Percentiles rank a stretch among this genome's conserved stretches.
Evolutionary conservation across 805 yeast genomes (phyloP).

Genomic region (Geotrichum ghanense): DNA sequence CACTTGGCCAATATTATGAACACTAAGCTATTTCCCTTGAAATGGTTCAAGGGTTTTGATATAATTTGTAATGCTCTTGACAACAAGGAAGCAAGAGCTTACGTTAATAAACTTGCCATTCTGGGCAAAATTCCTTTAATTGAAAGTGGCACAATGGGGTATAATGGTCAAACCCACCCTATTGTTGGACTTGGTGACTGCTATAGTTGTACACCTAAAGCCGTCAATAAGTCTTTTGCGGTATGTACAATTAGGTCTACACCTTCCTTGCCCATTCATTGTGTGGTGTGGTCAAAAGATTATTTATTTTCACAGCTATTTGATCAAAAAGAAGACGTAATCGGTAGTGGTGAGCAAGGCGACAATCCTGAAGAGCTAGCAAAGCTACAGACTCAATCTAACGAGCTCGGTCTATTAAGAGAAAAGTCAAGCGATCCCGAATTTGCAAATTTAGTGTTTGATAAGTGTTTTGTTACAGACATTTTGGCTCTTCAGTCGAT

Average conservation of each 20-base stretch:
- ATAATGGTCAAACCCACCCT: conserved; percentile 88
- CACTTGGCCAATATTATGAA: conserved; percentile 87
- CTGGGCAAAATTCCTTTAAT: conserved; percentile 64
- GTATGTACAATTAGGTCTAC: conserved; percentile 96
- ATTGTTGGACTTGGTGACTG: conserved; percentile 83
- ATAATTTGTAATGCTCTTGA: conserved; percentile 87
- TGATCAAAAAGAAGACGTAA: conserved; percentile 41
- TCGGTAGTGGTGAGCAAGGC: conserved; percentile 50
- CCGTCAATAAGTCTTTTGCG: conserved; percentile 82
- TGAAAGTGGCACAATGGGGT: conserved; percentile 95
- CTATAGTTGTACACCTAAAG: conserved; percentile 83
- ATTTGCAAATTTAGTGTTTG: conserved; percentile 22
- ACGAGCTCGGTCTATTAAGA: conserved; percentile 25
- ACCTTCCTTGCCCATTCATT: conserved; percentile 92
- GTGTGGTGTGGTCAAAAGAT: conserved; percentile 95
- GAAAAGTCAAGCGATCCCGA: conserved; percentile 25
- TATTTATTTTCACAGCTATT: conserved; percentile 76
- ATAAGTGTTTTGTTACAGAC: conserved; percentile 57
- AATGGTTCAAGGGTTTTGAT: conserved; percentile 70
- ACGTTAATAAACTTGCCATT: conserved; percentile 76
- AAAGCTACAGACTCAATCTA: conserved; percentile 25
- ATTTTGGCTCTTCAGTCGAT: conserved; percentile 67
- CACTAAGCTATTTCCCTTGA: conserved; percentile 50
- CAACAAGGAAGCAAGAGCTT: conserved; percentile 82
- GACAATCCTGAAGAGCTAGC: conserved; percentile 32